Base-by-base conservation (phyloP, 1,284 basidiomycete genomes). In the Trichosporon ovoides region DNA sequence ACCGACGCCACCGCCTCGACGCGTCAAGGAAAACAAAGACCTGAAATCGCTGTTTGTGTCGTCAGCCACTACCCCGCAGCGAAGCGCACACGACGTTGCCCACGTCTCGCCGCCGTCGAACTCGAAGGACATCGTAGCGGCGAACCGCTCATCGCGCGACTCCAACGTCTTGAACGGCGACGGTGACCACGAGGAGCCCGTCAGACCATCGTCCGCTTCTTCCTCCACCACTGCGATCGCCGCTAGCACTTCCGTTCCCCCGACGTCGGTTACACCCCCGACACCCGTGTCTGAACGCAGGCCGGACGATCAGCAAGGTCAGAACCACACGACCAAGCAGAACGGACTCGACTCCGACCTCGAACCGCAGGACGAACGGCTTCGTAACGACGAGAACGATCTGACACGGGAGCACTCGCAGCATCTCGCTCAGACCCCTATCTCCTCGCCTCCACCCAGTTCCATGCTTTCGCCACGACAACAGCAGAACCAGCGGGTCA, bases 1-100 rank as follows among this genome's bases (percentile, higher is more conserved):
- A 9, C 43, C 43, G 24, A 48, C 22, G 16, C 43, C 43, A 22
- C 43, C 43, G 22, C 43, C 43, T 16, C 43, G 43, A 48, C 43
- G 43, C 43, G 43, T 48, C 43, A 48, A 28, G 43, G 43, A 48
- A 4, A 48, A 31, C 43, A 28, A 11, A 28, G 43, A 46, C 5
- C 28, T 31, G 5, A 9, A 9, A 4, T 31, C 28, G 5, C 9
- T 2, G 28, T 33, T 16, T 31, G 12, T 7, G n/a, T 18, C 38
- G 18, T 18, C 33, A 4, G 10, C 49, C 10, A 3, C 20, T 3
- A 24, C 35, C 9, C 19, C 57, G 13, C 60, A 72, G 7, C 55
- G 65, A 1, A 59, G 68, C 35, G 65, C 71, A 1, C 50, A 65
- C 52, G 57, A 65, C 14, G 72, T 71, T 18, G 60, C 69, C 35